Evolutionary conservation across 2,329 filamentous ascomycete species (phyloP), one percentile per base, ranked within the genome.

Genomic region (Ascochyta viciae-villosae): DNA sequence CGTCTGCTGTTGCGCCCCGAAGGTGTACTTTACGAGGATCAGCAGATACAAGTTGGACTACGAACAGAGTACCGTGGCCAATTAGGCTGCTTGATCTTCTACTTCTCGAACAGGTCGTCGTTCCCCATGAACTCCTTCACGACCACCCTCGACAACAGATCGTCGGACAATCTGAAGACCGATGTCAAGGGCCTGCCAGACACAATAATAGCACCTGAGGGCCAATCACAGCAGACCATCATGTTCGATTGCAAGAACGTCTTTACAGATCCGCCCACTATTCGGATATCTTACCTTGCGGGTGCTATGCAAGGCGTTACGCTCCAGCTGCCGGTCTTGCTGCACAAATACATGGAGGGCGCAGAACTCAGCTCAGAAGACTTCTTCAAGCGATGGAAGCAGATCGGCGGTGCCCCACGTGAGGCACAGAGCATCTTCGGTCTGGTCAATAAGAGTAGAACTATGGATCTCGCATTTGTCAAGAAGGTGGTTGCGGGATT

Each of bases 321-420:
- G 0, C 81, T 99, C 37, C 94, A 96, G 75, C 83, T 99, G 4
- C 95, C 95, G 0, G 85, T 99, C 4, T 82, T 91, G 0, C 85
- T 94, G 50, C 94, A 98, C 77, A 96, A 97, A 74, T 99, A 96
- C 72, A 97, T 98, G 92, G 93, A 97, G 61, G 87, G 91, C 0
- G 93, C 95, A 0, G 89, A 95, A 53, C 81, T 99, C 35, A 86
- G 86, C 6, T 87, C 89, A 0, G 95, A 99, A 48, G 95, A 99
- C 73, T 99, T 98, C 78, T 99, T 99, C 85, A 97, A 96, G 82
- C 85, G 96, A 47, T 99, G 95, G 95, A 96, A 96, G 82, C 95
- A 99, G 78, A 98, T 99, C 67, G 95, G 95, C 12, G 92, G 90
- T 5, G 86, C 87, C 1, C 89, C 93, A 1, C 86, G 96, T 27